These are phyloP conservation scores for Beverwykella pulmonaria DNA, from an alignment of 495 filamentous ascomycete genomes.

Conservation along the genomic window DNA sequence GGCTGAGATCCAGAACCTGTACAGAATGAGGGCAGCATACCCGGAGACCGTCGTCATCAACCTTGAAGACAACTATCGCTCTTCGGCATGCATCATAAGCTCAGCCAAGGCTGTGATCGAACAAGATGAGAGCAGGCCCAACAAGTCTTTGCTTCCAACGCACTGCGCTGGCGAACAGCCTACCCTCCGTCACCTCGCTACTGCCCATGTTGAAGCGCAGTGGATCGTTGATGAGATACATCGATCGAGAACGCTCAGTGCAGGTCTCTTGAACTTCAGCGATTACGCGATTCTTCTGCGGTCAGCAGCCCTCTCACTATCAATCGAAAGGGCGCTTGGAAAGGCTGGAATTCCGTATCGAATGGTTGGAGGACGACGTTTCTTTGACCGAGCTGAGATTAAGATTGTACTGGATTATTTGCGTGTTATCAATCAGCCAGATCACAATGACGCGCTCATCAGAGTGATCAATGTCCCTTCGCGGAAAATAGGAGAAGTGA, in stretches of 20 bases:
- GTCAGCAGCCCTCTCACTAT: conserved; percentile 78
- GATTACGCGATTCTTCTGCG: conserved; percentile 88
- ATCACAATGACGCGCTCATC: conserved; percentile 84
- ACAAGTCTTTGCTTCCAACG: conserved; percentile 77
- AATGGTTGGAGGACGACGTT: conserved; percentile 90
- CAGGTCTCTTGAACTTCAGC: conserved; percentile 67
- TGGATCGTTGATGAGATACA: conserved; percentile 91
- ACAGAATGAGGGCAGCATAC: conserved; percentile 74
- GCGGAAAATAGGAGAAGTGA: conserved; percentile 79
- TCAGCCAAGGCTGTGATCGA: conserved; percentile 86
- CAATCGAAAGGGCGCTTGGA: conserved; percentile 81
- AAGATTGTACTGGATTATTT: conserved; percentile 89
- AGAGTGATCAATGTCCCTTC: conserved; percentile 85
- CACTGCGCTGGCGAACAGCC: conserved; percentile 81
- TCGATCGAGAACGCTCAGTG: conserved; percentile 70
- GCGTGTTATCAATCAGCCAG: conserved; percentile 79
- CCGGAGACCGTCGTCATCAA: conserved; percentile 77
- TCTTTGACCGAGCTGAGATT: conserved; percentile 92
- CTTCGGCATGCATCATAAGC: conserved; percentile 83
- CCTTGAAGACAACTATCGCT: conserved; percentile 95
- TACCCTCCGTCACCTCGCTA: conserved; percentile 76
- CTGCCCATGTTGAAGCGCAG: conserved; percentile 71
- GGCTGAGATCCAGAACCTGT: conserved; percentile 89
- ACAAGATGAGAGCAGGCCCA: conserved; percentile 79
- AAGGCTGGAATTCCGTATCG: conserved; percentile 86